Evolutionary conservation across 345 rosid genomes (phyloP), one percentile per base, ranked within the genome.

Genomic region (Populus deltoides): DNA sequence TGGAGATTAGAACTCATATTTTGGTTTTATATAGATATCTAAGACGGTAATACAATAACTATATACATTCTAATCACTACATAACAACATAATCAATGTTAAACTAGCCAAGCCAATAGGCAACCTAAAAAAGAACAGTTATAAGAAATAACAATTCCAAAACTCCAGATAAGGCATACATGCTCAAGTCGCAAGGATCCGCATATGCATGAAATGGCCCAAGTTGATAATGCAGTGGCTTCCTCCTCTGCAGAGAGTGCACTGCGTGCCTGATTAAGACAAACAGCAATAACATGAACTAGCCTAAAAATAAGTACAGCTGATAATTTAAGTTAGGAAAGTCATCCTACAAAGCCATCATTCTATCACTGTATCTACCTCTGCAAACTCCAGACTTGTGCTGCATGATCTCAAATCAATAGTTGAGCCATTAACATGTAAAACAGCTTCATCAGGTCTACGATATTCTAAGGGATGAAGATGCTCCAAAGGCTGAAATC

Each of bases 121-220:
- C 17, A 18, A 51, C 57, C 9, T 5, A 51, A 51, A 18, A 51
- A 1, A 51, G 57, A 17, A n/a, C 31, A 27, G 6, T n/a, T 49
- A 47, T 2, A 22, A 25, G 35, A 33, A 33, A 41, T 41, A 71
- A 17, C 70, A 71, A 74, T 66, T 49, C 43, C n/a, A 66, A 75
- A 71, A 72, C 1, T 17, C n/a, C 45, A 27, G 29, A 41, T 57
- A 36, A 75, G 67, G 74, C 83, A 86, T 82, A 93, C 99, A 69
- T 90, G 85, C 82, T 95, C 99, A 79, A 95, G 98, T 51, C 98
- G 89, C 78, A 95, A 82, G 78, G 98, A 87, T 66, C 98, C 99
- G 82, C 98, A 95, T 84, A 91, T 83, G 72, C 92, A 89, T 73
- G 99, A 94, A 75, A 95, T 87, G 74, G 99, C 89, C 98, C 99